Conservation (phyloP, 495 filamentous ascomycete genomes). For the Aspergillus campestris region DNA sequence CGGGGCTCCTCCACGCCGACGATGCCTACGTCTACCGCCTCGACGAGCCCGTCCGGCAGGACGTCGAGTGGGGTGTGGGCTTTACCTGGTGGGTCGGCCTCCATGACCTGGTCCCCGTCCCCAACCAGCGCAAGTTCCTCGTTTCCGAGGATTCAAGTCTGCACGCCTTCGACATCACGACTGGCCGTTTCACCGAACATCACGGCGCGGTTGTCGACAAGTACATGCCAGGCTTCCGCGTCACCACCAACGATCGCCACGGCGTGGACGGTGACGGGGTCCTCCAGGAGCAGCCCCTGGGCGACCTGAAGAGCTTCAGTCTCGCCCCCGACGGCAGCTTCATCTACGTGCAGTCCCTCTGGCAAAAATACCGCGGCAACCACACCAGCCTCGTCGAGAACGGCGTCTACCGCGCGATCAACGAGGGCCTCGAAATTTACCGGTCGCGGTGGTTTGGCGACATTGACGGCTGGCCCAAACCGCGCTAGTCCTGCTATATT, state of each 20-base stretch:
- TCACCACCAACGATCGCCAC: slow-evolving; percentile 18
- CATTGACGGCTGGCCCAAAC: slow-evolving; percentile 25
- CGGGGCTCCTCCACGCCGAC: slow-evolving; percentile 11
- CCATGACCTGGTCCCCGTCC: slow-evolving; percentile 23
- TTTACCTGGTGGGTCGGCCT: slow-evolving; percentile 23
- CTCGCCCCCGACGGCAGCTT: slow-evolving; percentile 20
- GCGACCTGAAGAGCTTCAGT: slow-evolving; percentile 22
- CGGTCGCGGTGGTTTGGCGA: slow-evolving; percentile 22
- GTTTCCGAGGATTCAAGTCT: slow-evolving; percentile 18
- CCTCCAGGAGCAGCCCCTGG: slow-evolving; percentile 16
- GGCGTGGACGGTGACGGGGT: slow-evolving; percentile 14
- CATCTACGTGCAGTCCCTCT: slow-evolving; percentile 21
- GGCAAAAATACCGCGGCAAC: slow-evolving; percentile 13
- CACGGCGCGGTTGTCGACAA: slow-evolving; percentile 12
- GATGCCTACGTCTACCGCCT: slow-evolving; percentile 10
- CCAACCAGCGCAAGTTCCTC: slow-evolving; percentile 19
- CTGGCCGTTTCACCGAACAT: slow-evolving; percentile 5
- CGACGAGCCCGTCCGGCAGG: slow-evolving; percentile 9
- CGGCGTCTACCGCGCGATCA: slow-evolving; percentile 13
- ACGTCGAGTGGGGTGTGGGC: slow-evolving; percentile 19
- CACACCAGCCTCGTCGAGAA: slow-evolving; percentile 20
- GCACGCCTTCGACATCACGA: slow-evolving; percentile 18
- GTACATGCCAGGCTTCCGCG: slow-evolving; percentile 21
- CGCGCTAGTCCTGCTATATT: neutral
- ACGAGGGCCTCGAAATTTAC: slow-evolving; percentile 20